Evolutionary conservation across 1,284 basidiomycete genomes (phyloP).

Genomic region (Wolfiporia cocos): DNA sequence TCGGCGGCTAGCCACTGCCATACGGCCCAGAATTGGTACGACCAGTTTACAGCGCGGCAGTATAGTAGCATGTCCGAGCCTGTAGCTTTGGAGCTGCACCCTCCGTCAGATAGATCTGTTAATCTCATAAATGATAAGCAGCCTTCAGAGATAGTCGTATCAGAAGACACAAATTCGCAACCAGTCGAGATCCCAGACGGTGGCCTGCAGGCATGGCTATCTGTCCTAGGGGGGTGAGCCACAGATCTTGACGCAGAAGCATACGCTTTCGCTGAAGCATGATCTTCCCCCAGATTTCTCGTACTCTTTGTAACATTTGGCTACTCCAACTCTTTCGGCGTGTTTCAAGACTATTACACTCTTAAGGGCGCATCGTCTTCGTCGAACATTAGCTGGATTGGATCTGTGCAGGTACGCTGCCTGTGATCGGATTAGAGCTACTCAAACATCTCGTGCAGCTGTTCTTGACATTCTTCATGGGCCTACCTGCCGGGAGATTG

Average conservation of each 20-base stretch:
- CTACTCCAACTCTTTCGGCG: constrained; percentile 36
- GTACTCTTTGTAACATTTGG: constrained; percentile 38
- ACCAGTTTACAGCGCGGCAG: too few relatives aligned
- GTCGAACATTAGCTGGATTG: constrained; percentile 38
- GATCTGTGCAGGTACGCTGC: constrained; percentile 28
- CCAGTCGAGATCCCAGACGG: neutral
- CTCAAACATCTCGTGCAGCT: neutral
- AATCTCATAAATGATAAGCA: too few relatives aligned
- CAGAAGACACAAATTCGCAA: too few relatives aligned
- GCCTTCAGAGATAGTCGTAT: too few relatives aligned
- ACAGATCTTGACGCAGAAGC: neutral
- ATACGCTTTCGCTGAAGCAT: neutral
- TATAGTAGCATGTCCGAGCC: too few relatives aligned
- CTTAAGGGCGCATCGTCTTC: constrained; percentile 20
- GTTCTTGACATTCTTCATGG: constrained; percentile 23
- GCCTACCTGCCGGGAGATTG: constrained; percentile 21
- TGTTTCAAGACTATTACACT: constrained; percentile 40
- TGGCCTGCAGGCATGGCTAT: neutral
- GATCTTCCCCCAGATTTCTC: constrained; percentile 26
- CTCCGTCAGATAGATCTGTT: too few relatives aligned
- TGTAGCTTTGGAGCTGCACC: too few relatives aligned
- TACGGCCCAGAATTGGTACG: too few relatives aligned
- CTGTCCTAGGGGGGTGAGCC: neutral
- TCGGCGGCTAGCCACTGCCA: too few relatives aligned
- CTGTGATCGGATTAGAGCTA: neutral